Conservation (phyloP, 257 asterid species). For the Marsdenia floribunda region DNA sequence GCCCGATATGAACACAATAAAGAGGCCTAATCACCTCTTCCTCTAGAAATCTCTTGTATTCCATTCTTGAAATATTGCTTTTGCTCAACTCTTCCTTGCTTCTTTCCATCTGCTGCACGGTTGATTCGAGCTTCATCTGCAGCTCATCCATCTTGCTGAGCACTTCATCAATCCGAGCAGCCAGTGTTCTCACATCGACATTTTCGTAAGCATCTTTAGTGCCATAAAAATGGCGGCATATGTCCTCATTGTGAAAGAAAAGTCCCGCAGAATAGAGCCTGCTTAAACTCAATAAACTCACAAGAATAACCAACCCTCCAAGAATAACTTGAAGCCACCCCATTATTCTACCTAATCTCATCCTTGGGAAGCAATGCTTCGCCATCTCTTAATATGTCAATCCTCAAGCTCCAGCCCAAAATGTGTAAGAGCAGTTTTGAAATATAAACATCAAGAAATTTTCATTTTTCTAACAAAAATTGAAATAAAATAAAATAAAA, state of each 20-base stretch:
- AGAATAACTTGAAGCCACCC: constrained; percentile 59
- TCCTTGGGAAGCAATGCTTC: constrained; percentile 41
- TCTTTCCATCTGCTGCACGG: constrained; percentile 51
- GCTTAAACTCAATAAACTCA: constrained; percentile 62
- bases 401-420: not conserved
- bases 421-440: not conserved
- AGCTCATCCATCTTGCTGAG: constrained; percentile 54
- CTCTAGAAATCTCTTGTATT: constrained; percentile 59
- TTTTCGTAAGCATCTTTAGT: constrained; percentile 28
- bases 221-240: constrained; percentile 56
- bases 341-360: constrained; percentile 53
- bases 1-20: constrained; percentile 69
- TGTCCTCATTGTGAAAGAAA: constrained; percentile 60
- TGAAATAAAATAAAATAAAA: not conserved
- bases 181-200: constrained; percentile 35
- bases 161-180: constrained; percentile 57
- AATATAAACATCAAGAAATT: not conserved
- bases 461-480: too few species aligned
- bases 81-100: constrained; percentile 22
- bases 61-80: constrained; percentile 41
- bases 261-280: constrained; percentile 63
- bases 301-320: constrained; percentile 60
- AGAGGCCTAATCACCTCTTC: constrained; percentile 75
- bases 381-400: constrained; percentile 29
- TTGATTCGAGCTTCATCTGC: constrained; percentile 62